A percentile compares a stretch with the other conserved stretches of the same genome.
Evolutionary conservation across 257 asterid species (phyloP).

Genomic region (Solanum chaucha): DNA sequence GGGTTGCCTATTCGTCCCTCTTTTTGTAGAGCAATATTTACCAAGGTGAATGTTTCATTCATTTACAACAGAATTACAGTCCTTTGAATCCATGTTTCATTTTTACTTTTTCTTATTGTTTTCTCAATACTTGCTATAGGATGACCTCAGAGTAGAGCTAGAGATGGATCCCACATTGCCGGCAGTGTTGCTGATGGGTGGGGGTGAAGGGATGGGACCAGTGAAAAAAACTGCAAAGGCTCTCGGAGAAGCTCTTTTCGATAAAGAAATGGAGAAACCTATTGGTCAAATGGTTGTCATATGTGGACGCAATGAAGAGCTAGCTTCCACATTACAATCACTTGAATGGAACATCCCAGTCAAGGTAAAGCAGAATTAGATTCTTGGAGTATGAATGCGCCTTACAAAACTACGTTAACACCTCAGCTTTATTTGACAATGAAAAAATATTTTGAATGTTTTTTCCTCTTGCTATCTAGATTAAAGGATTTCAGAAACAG

Average conservation of each 20-base stretch:
- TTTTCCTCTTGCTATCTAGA: conserved; percentile 17
- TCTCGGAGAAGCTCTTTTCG: too few species aligned
- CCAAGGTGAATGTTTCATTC: conserved; percentile 36
- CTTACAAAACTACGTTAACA: not conserved
- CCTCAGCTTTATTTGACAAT: not conserved
- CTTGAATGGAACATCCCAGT: conserved; percentile 88
- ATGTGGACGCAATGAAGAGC: conserved; percentile 79
- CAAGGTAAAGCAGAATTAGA: conserved; percentile 27
- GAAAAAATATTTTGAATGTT: accelerated
- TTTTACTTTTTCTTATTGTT: not conserved
- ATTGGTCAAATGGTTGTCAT: too few species aligned
- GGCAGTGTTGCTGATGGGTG: too few species aligned
- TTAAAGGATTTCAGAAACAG: conserved; percentile 88
- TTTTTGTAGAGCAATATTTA: conserved; percentile 61
- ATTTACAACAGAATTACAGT: not conserved
- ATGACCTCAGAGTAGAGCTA: conserved; percentile 51
- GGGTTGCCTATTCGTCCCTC: conserved; percentile 96
- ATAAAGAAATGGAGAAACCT: too few species aligned
- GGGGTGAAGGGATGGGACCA: too few species aligned
- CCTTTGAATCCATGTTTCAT: not conserved
- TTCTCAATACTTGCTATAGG: conserved; percentile 17
- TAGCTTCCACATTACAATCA: conserved; percentile 47
- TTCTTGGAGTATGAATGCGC: not conserved
- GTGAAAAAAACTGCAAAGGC: too few species aligned
- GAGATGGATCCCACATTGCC: too few species aligned